Evolutionary conservation across 805 yeast genomes (phyloP).

Genomic region (Myxozyma udenii): DNA sequence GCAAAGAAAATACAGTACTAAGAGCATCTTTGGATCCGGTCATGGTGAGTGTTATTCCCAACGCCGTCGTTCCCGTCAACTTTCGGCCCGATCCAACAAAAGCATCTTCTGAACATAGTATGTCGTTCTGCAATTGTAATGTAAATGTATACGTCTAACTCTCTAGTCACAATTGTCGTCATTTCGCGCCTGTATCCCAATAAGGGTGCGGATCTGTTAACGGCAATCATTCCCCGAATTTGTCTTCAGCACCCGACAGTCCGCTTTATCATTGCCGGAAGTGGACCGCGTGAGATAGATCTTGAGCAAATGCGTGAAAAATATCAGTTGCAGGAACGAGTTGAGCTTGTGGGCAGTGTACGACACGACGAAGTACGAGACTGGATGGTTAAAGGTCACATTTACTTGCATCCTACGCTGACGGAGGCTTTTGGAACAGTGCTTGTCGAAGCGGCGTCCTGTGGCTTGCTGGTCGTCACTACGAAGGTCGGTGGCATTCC

Average conservation of each 20-base stretch:
- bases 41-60: constrained; percentile 85
- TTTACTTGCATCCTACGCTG: constrained; percentile 85
- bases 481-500: constrained; percentile 98
- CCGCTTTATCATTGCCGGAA: constrained; percentile 86
- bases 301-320: constrained; percentile 93
- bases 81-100: constrained; percentile 47
- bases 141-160: neutral
- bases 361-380: constrained; percentile 91
- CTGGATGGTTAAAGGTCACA: constrained; percentile 90
- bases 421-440: constrained; percentile 99
- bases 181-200: constrained; percentile 91
- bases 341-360: constrained; percentile 78
- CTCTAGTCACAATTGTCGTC: constrained; percentile 69
- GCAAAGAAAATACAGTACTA: constrained; percentile 91
- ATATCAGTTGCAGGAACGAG: constrained; percentile 80
- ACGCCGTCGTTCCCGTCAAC: constrained; percentile 87
- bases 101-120: constrained; percentile 41
- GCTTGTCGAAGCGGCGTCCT: constrained; percentile 93
- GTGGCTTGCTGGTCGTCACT: constrained; percentile 89
- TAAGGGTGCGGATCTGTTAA: constrained; percentile 88
- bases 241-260: constrained; percentile 64
- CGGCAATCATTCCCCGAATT: constrained; percentile 79
- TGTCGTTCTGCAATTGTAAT: neutral
- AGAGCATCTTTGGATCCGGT: constrained; percentile 79
- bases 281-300: constrained; percentile 93